Evolutionary conservation across 148 eudicot genomes (phyloP), one percentile per base, ranked within the genome.

Genomic region (Dianthus caryophyllus): DNA sequence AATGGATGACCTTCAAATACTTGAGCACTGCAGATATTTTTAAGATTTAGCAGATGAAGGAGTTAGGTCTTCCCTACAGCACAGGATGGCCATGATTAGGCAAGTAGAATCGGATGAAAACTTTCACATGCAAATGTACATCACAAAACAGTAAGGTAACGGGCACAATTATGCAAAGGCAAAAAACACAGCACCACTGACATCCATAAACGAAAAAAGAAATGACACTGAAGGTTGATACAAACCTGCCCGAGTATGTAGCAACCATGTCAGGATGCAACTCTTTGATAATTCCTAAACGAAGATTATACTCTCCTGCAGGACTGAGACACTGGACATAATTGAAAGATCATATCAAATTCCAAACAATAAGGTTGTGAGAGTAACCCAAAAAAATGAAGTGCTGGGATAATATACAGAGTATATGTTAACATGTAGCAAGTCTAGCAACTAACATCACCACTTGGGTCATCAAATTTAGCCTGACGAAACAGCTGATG

Each of bases 221-320:
- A 26, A 38, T 63, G 27, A 52, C 71, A 54, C 48, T 12, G 29
- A 9, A 21, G 13, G 70, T n/a, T 30, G 27, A 66, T 60, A 72
- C 58, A 78, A 69, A 95, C 99, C 99, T 95, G 87, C 97, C 99
- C 53, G 99, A 90, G 81, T 90, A 88, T 64, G 99, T 95, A 16
- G 97, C 97, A 76, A 95, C 99, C 97, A 95, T 90, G 66, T 95
- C 99, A n/a, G 99, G 99, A 65, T 95, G 97, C 80, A 95, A 85
- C 77, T 95, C 99, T 82, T 95, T 95, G 66, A 95, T 84, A 67
- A 95, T 90, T 71, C 99, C 99, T 68, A 95, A 81, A 43, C 99
- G 99, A 71, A 95, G 86, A 76, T 95, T 95, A 82, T 95, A 95
- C 80, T 95, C 99, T 52, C 99, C 99, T 27, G 99, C 99, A 77